Evolutionary conservation across 805 yeast genomes (phyloP), one percentile per base, ranked within the genome.

Genomic region (Metschnikowia dekortorum): DNA sequence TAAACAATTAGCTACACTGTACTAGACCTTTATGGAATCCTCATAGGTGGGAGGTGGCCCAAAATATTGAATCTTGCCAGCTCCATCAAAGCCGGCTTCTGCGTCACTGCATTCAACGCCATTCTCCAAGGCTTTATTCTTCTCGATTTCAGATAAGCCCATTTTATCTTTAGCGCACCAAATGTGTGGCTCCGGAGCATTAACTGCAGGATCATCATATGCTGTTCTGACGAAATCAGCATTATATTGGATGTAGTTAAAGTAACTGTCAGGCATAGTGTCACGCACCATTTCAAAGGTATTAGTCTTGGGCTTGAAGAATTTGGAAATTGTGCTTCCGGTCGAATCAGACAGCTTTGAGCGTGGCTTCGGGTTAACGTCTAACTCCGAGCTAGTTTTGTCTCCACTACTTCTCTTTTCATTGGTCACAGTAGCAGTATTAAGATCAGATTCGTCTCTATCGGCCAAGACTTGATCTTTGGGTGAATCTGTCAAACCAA

Each of bases 11-110:
- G 14, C 32, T 30, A 42, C 10, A 22, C 22, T 2, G 8, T 8
- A 26, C 49, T 63, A 74, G 34, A 68, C 62, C 53, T 66, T 73
- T 51, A 76, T 61, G 35, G 75, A 73, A 57, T 73, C 78, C 59
- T 80, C 84, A 63, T 80, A 86, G 44, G 80, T 79, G 4, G 94
- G 94, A 46, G 94, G 94, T 47, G 82, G 80, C 37, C 85, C 88
- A 29, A 78, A 71, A 58, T 74, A 83, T 6, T 63, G 64, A 18
- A 78, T 66, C 47, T 71, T 71, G 39, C 82, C 84, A 70, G 83
- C 81, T 41, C 81, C 89, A 56, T 81, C 75, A 53, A 73, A 78
- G 5, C 67, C 64, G 6, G 94, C 83, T 57, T 79, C 74, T 14
- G 72, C 82, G 61, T 85, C 84, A 38, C 74, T 68, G 6, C 83